Percentiles rank a stretch among this genome's conserved stretches.
Conservation (phyloP, 2,329 filamentous ascomycete genomes). For the Colletotrichum sp. region DNA sequence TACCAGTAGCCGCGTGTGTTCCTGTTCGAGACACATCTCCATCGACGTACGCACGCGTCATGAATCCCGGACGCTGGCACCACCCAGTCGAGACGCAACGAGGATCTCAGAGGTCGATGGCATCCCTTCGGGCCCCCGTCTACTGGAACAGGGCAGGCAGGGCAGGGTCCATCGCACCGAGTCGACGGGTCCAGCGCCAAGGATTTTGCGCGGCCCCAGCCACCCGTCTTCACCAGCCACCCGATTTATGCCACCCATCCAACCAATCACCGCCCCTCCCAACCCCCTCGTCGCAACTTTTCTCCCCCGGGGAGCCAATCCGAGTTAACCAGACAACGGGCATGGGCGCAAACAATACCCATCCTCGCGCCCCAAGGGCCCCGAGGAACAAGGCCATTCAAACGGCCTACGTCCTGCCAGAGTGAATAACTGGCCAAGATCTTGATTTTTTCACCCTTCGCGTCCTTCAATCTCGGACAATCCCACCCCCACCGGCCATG, state of each 20-base stretch:
- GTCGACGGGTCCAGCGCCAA: neutral
- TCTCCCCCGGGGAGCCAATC: neutral
- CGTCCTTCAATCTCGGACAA: neutral
- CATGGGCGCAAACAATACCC: neutral
- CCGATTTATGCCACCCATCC: neutral
- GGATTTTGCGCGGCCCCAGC: conserved; percentile 13
- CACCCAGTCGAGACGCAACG: neutral
- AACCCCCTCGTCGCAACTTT: conserved; percentile 7
- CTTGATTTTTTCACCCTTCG: neutral
- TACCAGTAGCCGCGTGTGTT: neutral
- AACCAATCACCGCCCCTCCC: conserved; percentile 11
- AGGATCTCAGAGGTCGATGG: neutral
- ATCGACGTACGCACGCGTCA: neutral
- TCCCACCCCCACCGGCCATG: neutral
- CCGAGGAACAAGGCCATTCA: neutral
- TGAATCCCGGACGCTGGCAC: neutral
- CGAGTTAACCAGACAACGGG: conserved; percentile 16
- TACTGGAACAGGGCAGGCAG: neutral
- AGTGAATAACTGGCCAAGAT: neutral
- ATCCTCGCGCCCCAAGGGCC: neutral
- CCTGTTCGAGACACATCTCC: neutral
- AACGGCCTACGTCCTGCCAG: neutral
- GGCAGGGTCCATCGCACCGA: neutral
- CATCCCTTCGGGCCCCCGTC: neutral
- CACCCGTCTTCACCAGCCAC: conserved; percentile 22